These are phyloP conservation scores for Alternaria arbusti DNA, from an alignment of 2,329 filamentous ascomycete genomes.

Conservation along the genomic window DNA sequence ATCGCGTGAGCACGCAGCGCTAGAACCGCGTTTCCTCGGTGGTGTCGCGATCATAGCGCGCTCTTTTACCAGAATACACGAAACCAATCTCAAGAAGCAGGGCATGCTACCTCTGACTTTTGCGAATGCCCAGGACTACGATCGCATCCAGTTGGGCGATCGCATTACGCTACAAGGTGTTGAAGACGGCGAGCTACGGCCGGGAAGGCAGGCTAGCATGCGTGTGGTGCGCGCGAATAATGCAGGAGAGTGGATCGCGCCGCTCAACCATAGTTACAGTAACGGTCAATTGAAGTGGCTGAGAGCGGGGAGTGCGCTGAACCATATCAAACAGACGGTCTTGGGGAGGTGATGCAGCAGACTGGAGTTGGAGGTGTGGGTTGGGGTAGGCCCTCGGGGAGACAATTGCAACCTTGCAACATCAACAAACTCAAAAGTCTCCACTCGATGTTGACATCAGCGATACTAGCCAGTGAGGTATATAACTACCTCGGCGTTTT, in stretches of 20 bases:
- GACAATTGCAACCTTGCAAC: not conserved
- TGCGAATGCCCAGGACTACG: slow-evolving; percentile 21
- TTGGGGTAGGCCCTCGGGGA: not conserved
- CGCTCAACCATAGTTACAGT: slow-evolving; percentile 45
- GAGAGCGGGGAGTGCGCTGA: slow-evolving; percentile 46
- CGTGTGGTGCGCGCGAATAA: slow-evolving; percentile 26
- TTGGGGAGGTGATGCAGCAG: not conserved
- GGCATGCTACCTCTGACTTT: slow-evolving; percentile 39
- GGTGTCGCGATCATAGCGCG: slow-evolving; percentile 32
- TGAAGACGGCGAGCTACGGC: slow-evolving; percentile 26
- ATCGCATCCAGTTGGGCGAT: slow-evolving; percentile 25
- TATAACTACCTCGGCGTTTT: not conserved
- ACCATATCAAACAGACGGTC: slow-evolving; percentile 28
- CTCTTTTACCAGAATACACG: slow-evolving; percentile 38
- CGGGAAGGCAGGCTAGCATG: slow-evolving; percentile 40
- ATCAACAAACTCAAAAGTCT: not conserved
- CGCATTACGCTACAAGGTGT: slow-evolving; percentile 23
- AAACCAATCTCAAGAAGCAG: slow-evolving; percentile 41
- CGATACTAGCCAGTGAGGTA: not conserved
- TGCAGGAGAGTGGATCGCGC: slow-evolving; percentile 35
- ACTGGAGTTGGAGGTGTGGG: not conserved
- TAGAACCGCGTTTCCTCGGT: slow-evolving; percentile 34
- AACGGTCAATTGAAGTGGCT: slow-evolving; percentile 43
- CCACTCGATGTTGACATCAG: not conserved
- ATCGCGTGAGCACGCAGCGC: slow-evolving; percentile 36